Base-by-base conservation (phyloP, 2,329 filamentous ascomycete genomes). In the Pseudogymnoascus sp. region DNA sequence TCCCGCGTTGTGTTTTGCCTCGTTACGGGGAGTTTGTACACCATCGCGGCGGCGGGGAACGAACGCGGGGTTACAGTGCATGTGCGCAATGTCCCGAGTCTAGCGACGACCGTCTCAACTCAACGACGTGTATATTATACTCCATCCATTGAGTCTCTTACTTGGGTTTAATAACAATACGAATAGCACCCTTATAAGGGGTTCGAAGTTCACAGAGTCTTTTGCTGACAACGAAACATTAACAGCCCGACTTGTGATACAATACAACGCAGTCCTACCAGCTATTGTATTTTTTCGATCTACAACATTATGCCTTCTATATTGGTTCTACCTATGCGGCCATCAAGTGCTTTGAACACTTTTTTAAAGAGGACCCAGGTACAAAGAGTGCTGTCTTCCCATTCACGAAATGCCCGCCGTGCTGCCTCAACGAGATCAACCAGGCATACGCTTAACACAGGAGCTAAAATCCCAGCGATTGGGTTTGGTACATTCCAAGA, bases 401-500 rank as follows among this genome's bases (percentile, higher is more conserved):
- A 18, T 40, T 40, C n/a, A 40, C 38, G 1, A 11, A 18, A 8
- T 40, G 38, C 38, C 18, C 8, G 40, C 40, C 40, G 40, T 44
- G 40, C 40, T 44, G 18, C 11, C 12, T 44, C 40, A 21, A 44
- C 40, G 11, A 44, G 40, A 21, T 33, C 38, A 7, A 63, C 70
- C 6, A 65, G 53, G 8, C 40, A 64, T 33, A 61, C 38, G 42
- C 63, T 69, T 10, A 70, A 71, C 62, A 71, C 68, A 0, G 70
- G 70, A 8, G 67, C 66, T 4, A 65, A 63, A 8, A 71, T 72
- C 14, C 71, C 71, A 0, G 71, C 71, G 7, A 67, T 74, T n/a
- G 72, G 70, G 1, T 70, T 73, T 59, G 71, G 71, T 0, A 73
- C 70, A 4, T 73, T 72, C 40, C 69, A 73, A 40, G 68, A 73